Base-by-base conservation (phyloP, 2,329 filamentous ascomycete species). In the Arthrobotrys pseudoclavata region DNA sequence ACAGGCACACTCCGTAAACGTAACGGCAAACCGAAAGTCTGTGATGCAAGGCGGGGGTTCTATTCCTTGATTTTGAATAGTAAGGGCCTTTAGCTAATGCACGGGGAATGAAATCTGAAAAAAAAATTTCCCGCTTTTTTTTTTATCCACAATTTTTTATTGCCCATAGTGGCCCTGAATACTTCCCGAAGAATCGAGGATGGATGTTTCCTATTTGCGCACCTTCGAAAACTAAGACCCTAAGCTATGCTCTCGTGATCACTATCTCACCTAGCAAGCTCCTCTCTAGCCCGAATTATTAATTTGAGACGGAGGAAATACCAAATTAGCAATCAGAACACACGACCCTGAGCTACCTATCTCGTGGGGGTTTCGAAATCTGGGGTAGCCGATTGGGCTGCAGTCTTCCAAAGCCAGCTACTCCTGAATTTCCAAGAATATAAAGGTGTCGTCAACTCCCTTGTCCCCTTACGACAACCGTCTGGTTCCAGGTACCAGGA, bases 281-380 rank as follows among this genome's bases (percentile, higher is more conserved):
- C n/a, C 20, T 66, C 20, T 10, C 34, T 60, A 60, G 13, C 55
- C 60, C 50, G 57, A 62, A 61, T 45, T 22, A 57, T 37, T 52
- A 57, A 42, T 57, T 66, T 60, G 34, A 60, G 55, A 60, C 55
- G 55, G 47, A 18, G 34, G 48, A 40, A 55, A 50, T 50, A 48
- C 57, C 50, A 20, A 69, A 69, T 66, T 76, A 66, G 57, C 47
- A 76, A 66, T 61, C 40, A 20, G 71, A 66, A 69, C 55, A 50
- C 42, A 68, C 53, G 42, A 53, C 24, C 57, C 61, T 55, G 29
- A 76, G 67, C 2, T 18, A 45, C 42, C 74, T 68, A 47, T 71
- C 42, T 66, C 67, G 61, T 70, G 67, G 74, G 74, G 74, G 74
- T 60, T 31, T 42, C 64, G 48, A 57, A 77, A 77, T 71, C 74